Percentiles rank a stretch among this genome's conserved stretches.
Evolutionary conservation across 2,329 filamentous ascomycete species (phyloP).

Genomic region (Fusarium mangiferae): DNA sequence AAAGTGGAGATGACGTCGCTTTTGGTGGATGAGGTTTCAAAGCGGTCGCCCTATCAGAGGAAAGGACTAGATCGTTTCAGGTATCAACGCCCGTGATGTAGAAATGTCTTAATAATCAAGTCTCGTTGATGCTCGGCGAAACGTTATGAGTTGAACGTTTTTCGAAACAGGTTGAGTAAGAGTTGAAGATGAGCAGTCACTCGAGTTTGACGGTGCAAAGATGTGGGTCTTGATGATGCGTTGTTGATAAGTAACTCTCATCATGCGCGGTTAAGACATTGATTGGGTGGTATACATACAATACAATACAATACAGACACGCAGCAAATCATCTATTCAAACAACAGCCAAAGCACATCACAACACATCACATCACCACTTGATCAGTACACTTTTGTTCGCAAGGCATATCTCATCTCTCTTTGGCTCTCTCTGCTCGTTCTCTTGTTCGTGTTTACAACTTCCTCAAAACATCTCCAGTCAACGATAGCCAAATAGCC

Average conservation of each 20-base stretch:
- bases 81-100: conserved; percentile 1
- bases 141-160: not conserved
- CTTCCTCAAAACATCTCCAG: not conserved
- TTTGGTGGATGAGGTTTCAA: conserved; percentile 20
- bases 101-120: conserved; percentile 31
- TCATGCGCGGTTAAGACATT: not conserved
- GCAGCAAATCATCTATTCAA: conserved; percentile 23
- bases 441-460: conserved; percentile 25
- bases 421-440: conserved; percentile 8
- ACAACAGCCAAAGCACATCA: conserved; percentile 10
- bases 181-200: not conserved
- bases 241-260: not conserved
- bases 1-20: conserved; percentile 36
- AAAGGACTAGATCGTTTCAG: conserved; percentile 24
- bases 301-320: not conserved
- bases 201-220: not conserved
- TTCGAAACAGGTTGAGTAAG: not conserved
- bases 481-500: conserved; percentile 13
- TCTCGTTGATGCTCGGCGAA: not conserved
- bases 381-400: not conserved
- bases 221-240: not conserved
- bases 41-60: conserved; percentile 23
- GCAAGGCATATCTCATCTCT: conserved; percentile 22
- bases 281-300: not conserved
- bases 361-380: not conserved